Base-by-base conservation (phyloP, 169 alveolate species). In the Fabrea salina region DNA sequence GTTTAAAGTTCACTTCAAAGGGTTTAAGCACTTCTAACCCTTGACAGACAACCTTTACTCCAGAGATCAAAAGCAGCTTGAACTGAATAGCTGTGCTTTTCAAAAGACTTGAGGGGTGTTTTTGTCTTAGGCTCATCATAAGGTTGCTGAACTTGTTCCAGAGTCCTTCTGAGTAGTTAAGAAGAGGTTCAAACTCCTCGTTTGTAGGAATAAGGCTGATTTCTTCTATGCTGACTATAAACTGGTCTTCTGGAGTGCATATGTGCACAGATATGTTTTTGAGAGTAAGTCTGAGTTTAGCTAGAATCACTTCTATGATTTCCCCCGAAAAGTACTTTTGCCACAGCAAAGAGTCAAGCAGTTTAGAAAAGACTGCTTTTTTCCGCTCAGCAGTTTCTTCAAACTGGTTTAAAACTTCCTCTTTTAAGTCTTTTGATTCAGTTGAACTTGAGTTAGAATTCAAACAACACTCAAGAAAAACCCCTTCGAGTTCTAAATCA, bases 251-350 rank as follows among this genome's bases (percentile, higher is more conserved):
- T 11, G 37, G 19, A 51, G 41, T 37, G 25, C 56, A 19, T 19
- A 64, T 16, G n/a, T 64, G 75, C 4, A 64, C 35, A 22, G 30
- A 19, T 25, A 27, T 32, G 19, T 39, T n/a, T 41, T 19, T 64
- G 0, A 64, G 35, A 5, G 35, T 35, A 64, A 64, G 75, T 41
- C 75, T n/a, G n/a, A n/a, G n/a, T n/a, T n/a, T 25, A 40, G 57
- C 41, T 64, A 64, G 16, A 32, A 64, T 64, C 19, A 32, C 35
- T 33, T 64, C 75, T 19, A 64, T 33, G 41, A 64, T 33, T 64
- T 64, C 75, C 4, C 35, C n/a, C 27, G 27, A 39, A 33, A 64
- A 40, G 30, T 22, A 40, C 19, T 51, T 51, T 64, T 40, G 35
- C 7, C 56, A 25, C 30, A 56, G 39, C 4, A 64, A 0, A 22